These are phyloP conservation scores for Gymnopus androsaceus DNA, from an alignment of 1,284 basidiomycete genomes.

Conservation along the genomic window DNA sequence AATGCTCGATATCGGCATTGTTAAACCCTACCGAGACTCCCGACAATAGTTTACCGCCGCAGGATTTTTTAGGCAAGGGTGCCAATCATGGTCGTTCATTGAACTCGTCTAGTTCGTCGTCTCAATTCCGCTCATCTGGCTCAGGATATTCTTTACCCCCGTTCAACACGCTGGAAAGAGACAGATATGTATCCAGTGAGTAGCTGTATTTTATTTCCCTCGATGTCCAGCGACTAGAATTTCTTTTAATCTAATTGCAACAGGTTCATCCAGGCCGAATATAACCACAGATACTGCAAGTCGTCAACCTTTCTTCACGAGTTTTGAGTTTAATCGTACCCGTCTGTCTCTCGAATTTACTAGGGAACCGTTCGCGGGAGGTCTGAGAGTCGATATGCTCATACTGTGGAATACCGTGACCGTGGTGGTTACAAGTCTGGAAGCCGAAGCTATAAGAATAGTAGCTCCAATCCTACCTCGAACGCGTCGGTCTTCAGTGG, in stretches of 20 bases:
- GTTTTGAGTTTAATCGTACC: neutral
- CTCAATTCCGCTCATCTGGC: no score
- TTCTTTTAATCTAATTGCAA: no score
- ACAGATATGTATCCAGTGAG: no score
- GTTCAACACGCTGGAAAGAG: no score
- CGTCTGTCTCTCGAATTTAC: neutral
- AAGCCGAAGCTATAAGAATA: neutral
- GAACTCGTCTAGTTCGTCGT: no score
- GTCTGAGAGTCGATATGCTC: neutral
- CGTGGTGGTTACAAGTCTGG: neutral
- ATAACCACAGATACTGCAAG: neutral
- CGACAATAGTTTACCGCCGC: neutral
- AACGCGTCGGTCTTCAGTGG: neutral
- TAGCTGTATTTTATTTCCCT: no score
- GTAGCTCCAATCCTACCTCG: neutral
- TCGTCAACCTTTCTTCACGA: neutral
- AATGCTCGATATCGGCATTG: constrained; percentile 4
- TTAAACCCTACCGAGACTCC: neutral
- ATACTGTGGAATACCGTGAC: no score
- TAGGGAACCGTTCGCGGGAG: no score
- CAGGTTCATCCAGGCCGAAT: neutral
- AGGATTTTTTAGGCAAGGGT: neutral
- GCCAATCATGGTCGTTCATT: neutral
- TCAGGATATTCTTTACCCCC: no score
- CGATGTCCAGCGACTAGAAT: no score